Evolutionary conservation across 1,139 yeast species (phyloP).

Genomic region (Saccharomyces hybrid): DNA sequence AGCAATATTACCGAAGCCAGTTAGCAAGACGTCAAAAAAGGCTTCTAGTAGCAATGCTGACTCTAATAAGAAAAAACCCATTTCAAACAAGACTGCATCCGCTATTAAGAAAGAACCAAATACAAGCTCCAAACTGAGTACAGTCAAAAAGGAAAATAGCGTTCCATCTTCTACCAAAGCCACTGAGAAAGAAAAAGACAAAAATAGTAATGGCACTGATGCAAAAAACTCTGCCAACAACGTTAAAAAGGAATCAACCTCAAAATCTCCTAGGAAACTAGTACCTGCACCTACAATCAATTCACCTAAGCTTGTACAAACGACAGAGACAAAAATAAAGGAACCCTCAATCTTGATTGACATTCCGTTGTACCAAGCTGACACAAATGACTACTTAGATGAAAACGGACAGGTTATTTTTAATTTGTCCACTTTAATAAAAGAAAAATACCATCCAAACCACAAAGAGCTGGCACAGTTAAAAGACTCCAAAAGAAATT

Average conservation of each 20-base stretch:
- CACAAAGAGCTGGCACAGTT: slow-evolving; percentile 39
- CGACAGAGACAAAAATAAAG: slow-evolving; percentile 32
- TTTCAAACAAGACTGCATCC: neutral
- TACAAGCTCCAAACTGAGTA: neutral
- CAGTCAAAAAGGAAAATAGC: neutral
- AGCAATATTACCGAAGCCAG: slow-evolving; percentile 2
- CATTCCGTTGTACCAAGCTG: slow-evolving; percentile 44
- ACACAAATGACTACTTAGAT: slow-evolving; percentile 40
- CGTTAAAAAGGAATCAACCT: slow-evolving; percentile 1
- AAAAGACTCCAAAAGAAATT: slow-evolving; percentile 60
- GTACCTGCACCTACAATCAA: slow-evolving; percentile 28
- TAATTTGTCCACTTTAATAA: slow-evolving; percentile 72
- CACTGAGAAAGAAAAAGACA: slow-evolving; percentile 14
- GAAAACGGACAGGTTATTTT: slow-evolving; percentile 68
- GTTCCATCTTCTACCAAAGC: neutral
- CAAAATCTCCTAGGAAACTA: slow-evolving; percentile 19
- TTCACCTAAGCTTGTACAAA: slow-evolving; percentile 24
- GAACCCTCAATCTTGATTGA: slow-evolving; percentile 47
- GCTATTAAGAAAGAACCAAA: neutral
- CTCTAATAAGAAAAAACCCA: neutral
- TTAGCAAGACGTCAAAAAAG: neutral
- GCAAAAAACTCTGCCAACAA: neutral
- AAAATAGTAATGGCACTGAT: slow-evolving; percentile 10
- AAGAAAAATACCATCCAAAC: slow-evolving; percentile 44
- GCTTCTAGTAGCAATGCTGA: neutral